Evolutionary conservation across 1,284 basidiomycete species (phyloP), one percentile per base, ranked within the genome.

Genomic region (Pholiota adiposa): DNA sequence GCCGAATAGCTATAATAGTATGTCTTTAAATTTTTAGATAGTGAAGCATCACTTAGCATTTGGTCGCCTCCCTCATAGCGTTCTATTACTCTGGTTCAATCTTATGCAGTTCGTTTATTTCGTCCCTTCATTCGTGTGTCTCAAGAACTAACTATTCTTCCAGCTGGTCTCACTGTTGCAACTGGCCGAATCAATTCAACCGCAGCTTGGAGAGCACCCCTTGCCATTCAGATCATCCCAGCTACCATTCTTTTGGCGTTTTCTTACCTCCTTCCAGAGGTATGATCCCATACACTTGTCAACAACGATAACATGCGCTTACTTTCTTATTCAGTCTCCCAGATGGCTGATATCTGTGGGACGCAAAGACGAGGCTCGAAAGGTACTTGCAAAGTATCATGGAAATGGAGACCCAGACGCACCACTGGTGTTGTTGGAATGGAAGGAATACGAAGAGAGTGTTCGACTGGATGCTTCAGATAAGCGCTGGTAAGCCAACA

Each of bases 291-390:
- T 25, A 2, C 2, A 25, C n/a, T n/a, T 25, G 11, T 8, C 18
- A 21, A 38, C n/a, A n/a, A 9, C 11, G 18, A 31, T 18, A n/a
- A n/a, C n/a, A n/a, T n/a, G n/a, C n/a, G 21, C n/a, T 46, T 23
- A 60, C 56, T 52, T 16, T 14, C 34, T 29, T 46, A 12, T 38
- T 33, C 11, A 40, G 77, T 72, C 84, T 25, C 85, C 84, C 48
- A 78, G 85, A 51, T 86, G 83, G 83, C 72, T 86, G 29, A 74
- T 86, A 33, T 75, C 79, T n/a, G 78, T 81, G 31, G 83, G 82
- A n/a, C 72, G 77, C 8, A 76, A 75, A 29, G 81, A 82, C 4
- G 78, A 84, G 59, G 83, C 85, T 3, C 71, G 73, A 11, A 67
- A 66, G 19, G 77, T 86, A 57, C 72, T 87, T 16, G 77, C 76